Base-by-base conservation (phyloP, 257 asterid genomes). In the Datura wrightii region DNA sequence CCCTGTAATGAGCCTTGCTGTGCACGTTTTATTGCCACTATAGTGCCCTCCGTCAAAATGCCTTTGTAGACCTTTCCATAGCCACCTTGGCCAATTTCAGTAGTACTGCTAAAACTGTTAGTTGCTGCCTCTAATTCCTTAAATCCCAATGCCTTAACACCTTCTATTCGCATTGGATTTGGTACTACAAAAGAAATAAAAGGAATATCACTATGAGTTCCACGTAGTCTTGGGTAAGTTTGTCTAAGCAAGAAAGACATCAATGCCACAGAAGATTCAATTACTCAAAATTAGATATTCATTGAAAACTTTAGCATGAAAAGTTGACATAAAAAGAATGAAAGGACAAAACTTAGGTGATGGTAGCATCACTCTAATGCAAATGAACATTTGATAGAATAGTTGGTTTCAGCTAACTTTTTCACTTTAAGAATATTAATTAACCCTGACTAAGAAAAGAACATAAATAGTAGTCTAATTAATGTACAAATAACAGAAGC, bases 11-110 rank as follows among this genome's bases (percentile, higher is more conserved):
- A 92, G 5, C 90, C 93, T 82, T 89, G 90, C 31, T 86, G 90
- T 5, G 94, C 95, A 13, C 94, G 92, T 83, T 92, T 92, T 85
- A 92, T 87, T 42, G 95, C 94, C 69, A 91, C 95, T 66, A 86
- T 88, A 10, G 66, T 34, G 8, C 91, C 89, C 10, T 90, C 94
- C 72, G 79, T 56, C 53, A 87, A 53, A 71, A 70, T 86, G 46
- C 95, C 94, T 90, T 85, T 89, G 79, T 90, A 91, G 81, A 92
- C 95, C 85, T 91, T 92, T 5, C 94, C 95, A 3, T 92, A 92
- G 46, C 95, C 95, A 82, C 95, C 95, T 86, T 90, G 92, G 9
- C 95, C 95, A 37, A 91, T 88, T 85, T 89, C 91, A 85, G 88
- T 63, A 36, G 85, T n/a, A 48, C 79, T 78, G 86, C 80, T 83